A percentile compares a stretch with the other conserved stretches of the same genome.
These are phyloP conservation scores for Trypanosomatidae sp. DNA, from an alignment of 208 protist genomes.

Conservation along the genomic window DNA sequence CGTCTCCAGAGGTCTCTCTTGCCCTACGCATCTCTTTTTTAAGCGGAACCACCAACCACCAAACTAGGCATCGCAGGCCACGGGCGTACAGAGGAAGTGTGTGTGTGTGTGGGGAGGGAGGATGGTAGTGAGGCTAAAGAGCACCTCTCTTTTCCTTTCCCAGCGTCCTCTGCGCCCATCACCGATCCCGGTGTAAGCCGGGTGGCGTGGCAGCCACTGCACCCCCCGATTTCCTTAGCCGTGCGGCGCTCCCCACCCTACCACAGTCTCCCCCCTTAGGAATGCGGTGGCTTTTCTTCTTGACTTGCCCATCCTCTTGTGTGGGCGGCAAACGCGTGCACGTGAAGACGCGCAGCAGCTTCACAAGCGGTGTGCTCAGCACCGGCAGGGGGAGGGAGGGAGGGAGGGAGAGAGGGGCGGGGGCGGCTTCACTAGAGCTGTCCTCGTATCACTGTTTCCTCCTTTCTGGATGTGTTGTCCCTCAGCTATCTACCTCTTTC, in stretches of 20 bases:
- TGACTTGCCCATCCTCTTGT: background rate
- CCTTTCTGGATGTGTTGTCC: background rate
- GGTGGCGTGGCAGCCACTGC: background rate
- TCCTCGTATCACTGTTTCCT: background rate
- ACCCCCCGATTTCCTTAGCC: background rate
- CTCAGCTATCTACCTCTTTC: background rate
- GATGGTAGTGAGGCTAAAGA: background rate
- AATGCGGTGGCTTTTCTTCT: background rate
- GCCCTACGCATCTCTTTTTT: background rate
- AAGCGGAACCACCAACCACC: background rate
- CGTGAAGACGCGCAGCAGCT: background rate
- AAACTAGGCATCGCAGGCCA: background rate
- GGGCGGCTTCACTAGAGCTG: background rate
- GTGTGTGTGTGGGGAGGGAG: background rate
- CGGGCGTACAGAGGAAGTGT: background rate
- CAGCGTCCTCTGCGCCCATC: background rate
- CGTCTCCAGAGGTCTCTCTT: background rate
- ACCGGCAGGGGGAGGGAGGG: background rate
- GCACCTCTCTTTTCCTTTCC: background rate
- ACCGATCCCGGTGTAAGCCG: background rate
- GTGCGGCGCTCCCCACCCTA: background rate
- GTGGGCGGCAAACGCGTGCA: background rate
- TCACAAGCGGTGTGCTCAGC: background rate
- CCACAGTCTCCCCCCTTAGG: background rate
- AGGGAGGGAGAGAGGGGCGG: background rate